phyloP scores from a whole-genome alignment of 108 stramenopile species.

The Cyclotella kingstonii region DNA sequence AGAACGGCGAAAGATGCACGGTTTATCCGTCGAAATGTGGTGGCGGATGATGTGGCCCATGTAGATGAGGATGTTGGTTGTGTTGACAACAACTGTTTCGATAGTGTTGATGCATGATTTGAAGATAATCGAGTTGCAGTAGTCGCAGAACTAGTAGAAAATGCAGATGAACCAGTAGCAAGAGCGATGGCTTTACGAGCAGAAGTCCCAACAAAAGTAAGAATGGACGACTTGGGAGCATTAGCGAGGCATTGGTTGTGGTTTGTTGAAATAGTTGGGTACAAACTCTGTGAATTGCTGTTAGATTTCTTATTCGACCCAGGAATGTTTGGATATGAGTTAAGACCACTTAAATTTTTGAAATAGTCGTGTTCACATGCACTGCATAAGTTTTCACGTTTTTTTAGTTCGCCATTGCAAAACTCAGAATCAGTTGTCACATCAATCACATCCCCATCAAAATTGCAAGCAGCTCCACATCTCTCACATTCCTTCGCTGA shows the following conservation, averaged over 20 bases:
- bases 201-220: slow-evolving; percentile 34
- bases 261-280: not conserved
- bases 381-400: slow-evolving; percentile 7
- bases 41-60: slow-evolving; percentile 35
- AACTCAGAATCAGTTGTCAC: not conserved
- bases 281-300: not conserved
- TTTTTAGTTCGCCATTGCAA: not conserved
- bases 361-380: slow-evolving; percentile 4
- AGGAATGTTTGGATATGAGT: not conserved
- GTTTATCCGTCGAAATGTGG: slow-evolving; percentile 46
- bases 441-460: slow-evolving; percentile 30
- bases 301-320: not conserved
- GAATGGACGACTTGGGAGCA: slow-evolving; percentile 11
- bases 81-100: not conserved
- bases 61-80: not conserved
- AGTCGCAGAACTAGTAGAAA: slow-evolving; percentile 1
- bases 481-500: slow-evolving; percentile 19
- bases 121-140: not conserved
- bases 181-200: slow-evolving; percentile 30
- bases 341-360: not conserved
- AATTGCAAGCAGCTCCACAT: slow-evolving; percentile 15
- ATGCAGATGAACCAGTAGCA: slow-evolving; percentile 20
- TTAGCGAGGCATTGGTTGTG: slow-evolving; percentile 6
- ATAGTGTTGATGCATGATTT: too few relatives aligned
- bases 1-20: slow-evolving; percentile 66